Evolutionary conservation across 768 basidiomycete genomes (phyloP), one percentile per base, ranked within the genome.

Genomic region (Boletus sp.): DNA sequence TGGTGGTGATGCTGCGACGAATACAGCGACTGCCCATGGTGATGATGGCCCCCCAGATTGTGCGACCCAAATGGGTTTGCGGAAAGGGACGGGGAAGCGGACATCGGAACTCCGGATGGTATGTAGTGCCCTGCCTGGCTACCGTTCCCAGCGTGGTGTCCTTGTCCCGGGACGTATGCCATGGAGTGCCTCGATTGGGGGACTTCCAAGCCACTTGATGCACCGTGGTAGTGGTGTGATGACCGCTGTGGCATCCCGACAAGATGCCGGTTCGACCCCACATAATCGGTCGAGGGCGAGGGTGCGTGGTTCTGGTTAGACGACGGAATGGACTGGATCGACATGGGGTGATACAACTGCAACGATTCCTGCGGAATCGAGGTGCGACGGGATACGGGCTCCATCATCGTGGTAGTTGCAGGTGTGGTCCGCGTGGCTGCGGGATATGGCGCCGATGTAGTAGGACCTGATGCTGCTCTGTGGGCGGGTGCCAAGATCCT

Each of bases 401-500:
- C 74, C 45, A 76, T 58, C 50, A 72, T 54, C 0, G 61, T n/a
- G 0, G 64, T 52, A 4, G 60, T 53, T 15, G 63, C 46, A 3
- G 72, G 64, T 0, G 62, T 59, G 17, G 64, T 61, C 15, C 66
- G 68, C 70, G 66, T 79, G 66, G 55, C 76, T 56, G 61, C 76
- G 32, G 84, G 82, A 72, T 83, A 90, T 17, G 90, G 88, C 1
- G 83, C 80, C 6, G 87, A 88, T 0, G 89, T 90, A 4, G 88
- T 89, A 2, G 90, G 88, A 3, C 85, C 85, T 10, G 83, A 82
- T 1, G 87, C 83, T 13, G 87, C 83, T 58, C 86, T 83, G 55
- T 89, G 87, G 0, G 88, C 89, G 25, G 89, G 89, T 10, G 90
- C 89, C 54, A 92, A 81, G 66, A 91, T 91, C 60, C 89, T 84